Percentiles rank a stretch among this genome's conserved stretches.
Conservation (phyloP, 2,329 filamentous ascomycete genomes). For the Ustulina deusta region DNA sequence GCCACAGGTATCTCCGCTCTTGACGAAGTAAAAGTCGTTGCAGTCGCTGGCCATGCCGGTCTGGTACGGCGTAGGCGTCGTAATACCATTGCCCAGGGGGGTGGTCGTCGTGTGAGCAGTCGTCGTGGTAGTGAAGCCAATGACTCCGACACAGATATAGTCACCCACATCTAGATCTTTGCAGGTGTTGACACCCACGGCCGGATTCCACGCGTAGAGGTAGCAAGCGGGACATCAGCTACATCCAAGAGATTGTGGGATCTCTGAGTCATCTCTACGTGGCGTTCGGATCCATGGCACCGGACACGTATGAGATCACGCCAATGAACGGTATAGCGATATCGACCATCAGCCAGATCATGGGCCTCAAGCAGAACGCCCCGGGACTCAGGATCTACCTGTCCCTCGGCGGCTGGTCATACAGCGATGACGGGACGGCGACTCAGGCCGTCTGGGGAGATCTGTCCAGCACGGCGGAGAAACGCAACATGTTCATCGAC, state of each 20-base stretch:
- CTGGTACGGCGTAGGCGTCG: not conserved
- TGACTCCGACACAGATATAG: slow-evolving; percentile 18
- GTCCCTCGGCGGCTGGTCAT: slow-evolving; percentile 30
- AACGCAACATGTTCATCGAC: slow-evolving; percentile 21
- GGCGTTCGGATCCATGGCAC: slow-evolving; percentile 27
- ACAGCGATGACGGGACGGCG: slow-evolving; percentile 23
- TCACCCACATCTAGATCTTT: not conserved
- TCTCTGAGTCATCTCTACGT: slow-evolving; percentile 30
- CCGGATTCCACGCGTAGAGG: slow-evolving; percentile 27
- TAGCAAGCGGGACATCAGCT: slow-evolving; percentile 22
- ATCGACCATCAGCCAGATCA: slow-evolving; percentile 24
- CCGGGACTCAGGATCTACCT: slow-evolving; percentile 26
- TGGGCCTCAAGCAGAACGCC: slow-evolving; percentile 49
- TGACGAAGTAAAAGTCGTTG: not conserved
- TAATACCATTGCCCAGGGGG: not conserved
- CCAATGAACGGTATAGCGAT: slow-evolving; percentile 28
- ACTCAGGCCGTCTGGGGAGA: slow-evolving; percentile 28
- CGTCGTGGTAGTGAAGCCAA: slow-evolving; percentile 4
- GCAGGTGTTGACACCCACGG: not conserved
- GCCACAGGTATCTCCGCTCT: not conserved
- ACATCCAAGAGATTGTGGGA: slow-evolving; percentile 24
- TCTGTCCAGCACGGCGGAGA: slow-evolving; percentile 5
- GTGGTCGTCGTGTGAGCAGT: not conserved
- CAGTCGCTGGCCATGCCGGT: slow-evolving; percentile 5
- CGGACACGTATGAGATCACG: slow-evolving; percentile 29